Conservation (phyloP, 2,329 filamentous ascomycete genomes). For the Pyrenophora teres region DNA sequence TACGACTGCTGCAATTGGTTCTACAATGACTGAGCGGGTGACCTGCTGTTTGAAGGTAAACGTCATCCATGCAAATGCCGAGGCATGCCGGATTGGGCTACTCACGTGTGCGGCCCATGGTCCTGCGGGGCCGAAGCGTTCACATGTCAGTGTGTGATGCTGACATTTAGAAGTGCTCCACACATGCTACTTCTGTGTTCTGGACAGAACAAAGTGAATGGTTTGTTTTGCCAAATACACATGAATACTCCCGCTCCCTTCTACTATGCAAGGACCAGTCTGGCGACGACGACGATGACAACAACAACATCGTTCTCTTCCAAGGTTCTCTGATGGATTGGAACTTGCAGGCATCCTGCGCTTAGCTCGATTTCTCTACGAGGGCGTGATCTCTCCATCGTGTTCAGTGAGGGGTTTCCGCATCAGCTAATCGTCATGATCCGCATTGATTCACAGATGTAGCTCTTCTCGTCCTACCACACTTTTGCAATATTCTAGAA, state of each 20-base stretch:
- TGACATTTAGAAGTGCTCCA: slow-evolving; percentile 14
- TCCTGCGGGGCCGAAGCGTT: slow-evolving; percentile 1
- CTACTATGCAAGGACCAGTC: no score
- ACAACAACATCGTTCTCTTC: no score
- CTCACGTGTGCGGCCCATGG: slow-evolving; percentile 18
- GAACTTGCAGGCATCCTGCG: no score
- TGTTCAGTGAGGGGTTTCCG: slow-evolving; percentile 12
- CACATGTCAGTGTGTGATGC: slow-evolving; percentile 24
- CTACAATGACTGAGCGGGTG: slow-evolving; percentile 16
- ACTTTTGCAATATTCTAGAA: background rate
- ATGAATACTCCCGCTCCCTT: no score
- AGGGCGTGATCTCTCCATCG: background rate
- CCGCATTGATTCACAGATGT: background rate
- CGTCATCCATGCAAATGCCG: slow-evolving; percentile 38
- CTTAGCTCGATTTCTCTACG: no score
- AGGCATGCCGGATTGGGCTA: slow-evolving; percentile 25
- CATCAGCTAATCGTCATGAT: background rate
- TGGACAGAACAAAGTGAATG: no score
- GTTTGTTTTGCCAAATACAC: no score
- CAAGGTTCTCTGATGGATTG: no score
- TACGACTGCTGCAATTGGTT: slow-evolving; percentile 35
- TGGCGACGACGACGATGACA: no score
- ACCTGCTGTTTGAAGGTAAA: slow-evolving; percentile 34
- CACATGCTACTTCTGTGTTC: background rate
- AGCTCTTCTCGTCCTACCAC: background rate